Percentiles rank a stretch among this genome's conserved stretches.
Conservation (phyloP, 2,329 filamentous ascomycete genomes). For the Monosporascus cannonballus region DNA sequence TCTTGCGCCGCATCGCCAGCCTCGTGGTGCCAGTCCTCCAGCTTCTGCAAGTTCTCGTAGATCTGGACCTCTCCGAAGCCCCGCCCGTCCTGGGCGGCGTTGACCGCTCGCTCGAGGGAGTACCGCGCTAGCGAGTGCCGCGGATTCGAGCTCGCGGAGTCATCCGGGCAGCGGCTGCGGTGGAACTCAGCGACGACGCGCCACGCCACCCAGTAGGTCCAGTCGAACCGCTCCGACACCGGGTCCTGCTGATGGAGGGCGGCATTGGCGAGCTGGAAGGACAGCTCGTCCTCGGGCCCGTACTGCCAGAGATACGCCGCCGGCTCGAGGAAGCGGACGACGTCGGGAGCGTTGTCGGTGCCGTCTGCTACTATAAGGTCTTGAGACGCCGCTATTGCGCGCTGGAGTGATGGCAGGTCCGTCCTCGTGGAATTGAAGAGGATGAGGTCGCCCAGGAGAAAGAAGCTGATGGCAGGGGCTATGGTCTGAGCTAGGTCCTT, state of each 20-base stretch:
- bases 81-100: conserved; percentile 8
- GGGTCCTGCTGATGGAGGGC: conserved; percentile 6
- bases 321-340: conserved; percentile 10
- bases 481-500: conserved; percentile 10
- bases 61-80: conserved; percentile 13
- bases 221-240: conserved; percentile 8
- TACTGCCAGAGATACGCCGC: conserved; percentile 13
- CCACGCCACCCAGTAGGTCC: conserved; percentile 13
- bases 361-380: conserved; percentile 1
- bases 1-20: conserved; percentile 10
- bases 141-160: conserved; percentile 5
- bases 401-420: conserved; percentile 9
- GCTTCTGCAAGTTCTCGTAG: conserved; percentile 12
- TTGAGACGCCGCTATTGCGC: conserved; percentile 5
- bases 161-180: conserved; percentile 7
- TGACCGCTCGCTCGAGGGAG: conserved; percentile 10
- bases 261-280: conserved; percentile 8
- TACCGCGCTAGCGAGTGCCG: conserved; percentile 13
- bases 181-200: conserved; percentile 14
- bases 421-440: conserved; percentile 10
- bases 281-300: conserved; percentile 12
- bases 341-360: neutral
- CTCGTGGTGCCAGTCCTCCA: conserved; percentile 14
- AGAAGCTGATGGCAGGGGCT: conserved; percentile 10
- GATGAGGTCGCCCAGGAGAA: conserved; percentile 12